A percentile compares a stretch with the other conserved stretches of the same genome.
These are phyloP conservation scores for Solioccasus polychromus DNA, from an alignment of 768 basidiomycete genomes.

Conservation along the genomic window DNA sequence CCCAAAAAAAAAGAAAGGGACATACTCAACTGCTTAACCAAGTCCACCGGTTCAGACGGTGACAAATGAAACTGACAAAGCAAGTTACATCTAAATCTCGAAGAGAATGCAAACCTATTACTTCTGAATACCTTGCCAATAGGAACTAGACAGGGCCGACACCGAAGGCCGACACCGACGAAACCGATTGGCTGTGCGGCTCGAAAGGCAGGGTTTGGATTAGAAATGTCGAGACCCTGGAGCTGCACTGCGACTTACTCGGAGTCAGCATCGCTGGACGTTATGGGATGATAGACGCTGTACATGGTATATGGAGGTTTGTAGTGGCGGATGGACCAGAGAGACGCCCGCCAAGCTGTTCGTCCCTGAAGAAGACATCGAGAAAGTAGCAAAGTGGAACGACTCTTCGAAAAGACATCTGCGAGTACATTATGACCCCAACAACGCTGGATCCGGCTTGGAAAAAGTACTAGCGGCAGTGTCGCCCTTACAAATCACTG, in stretches of 20 bases:
- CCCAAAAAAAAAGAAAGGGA: neutral
- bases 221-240: neutral
- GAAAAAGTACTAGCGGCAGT: too few species aligned
- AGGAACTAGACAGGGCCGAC: neutral
- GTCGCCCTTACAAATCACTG: too few species aligned
- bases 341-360: too few species aligned
- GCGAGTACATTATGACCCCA: too few species aligned
- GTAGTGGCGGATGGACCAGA: too few species aligned
- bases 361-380: too few species aligned
- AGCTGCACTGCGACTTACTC: neutral
- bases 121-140: neutral
- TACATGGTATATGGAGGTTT: neutral
- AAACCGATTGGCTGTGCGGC: neutral
- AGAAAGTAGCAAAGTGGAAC: too few species aligned
- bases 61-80: neutral
- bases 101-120: neutral
- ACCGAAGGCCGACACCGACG: neutral
- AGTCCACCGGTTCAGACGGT: neutral
- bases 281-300: too few species aligned
- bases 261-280: neutral
- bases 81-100: neutral
- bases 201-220: neutral
- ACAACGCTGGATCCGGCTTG: too few species aligned
- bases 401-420: too few species aligned
- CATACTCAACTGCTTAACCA: neutral